These are phyloP conservation scores for Penicillium subrubescens DNA, from an alignment of 495 filamentous ascomycete genomes.

Conservation along the genomic window DNA sequence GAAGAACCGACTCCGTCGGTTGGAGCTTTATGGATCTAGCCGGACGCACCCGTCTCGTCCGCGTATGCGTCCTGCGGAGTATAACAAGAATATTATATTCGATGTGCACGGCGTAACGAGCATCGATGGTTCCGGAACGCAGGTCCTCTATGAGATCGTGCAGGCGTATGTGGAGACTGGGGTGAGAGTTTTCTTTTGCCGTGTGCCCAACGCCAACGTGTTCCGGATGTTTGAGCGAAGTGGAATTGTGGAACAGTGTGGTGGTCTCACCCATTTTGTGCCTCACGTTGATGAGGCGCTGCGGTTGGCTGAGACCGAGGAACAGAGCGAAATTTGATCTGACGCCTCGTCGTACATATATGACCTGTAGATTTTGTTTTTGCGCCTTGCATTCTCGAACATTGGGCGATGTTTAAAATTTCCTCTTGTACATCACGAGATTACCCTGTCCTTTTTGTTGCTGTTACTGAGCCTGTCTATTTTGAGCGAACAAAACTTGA, in stretches of 20 bases:
- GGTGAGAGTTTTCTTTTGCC: slow-evolving; percentile 85
- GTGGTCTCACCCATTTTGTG: slow-evolving; percentile 77
- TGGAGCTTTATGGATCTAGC: slow-evolving; percentile 87
- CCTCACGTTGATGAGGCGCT: slow-evolving; percentile 81
- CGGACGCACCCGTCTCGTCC: slow-evolving; percentile 85
- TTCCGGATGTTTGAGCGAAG: slow-evolving; percentile 73
- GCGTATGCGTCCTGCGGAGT: slow-evolving; percentile 65
- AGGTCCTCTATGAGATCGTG: slow-evolving; percentile 90
- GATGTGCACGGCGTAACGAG: slow-evolving; percentile 94
- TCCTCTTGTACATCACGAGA: not conserved
- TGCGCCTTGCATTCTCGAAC: not conserved
- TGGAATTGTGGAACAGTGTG: slow-evolving; percentile 79
- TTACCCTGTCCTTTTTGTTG: not conserved
- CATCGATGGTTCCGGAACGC: slow-evolving; percentile 89
- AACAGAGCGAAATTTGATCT: slow-evolving; percentile 22
- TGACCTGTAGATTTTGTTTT: not conserved
- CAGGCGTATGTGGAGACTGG: slow-evolving; percentile 69
- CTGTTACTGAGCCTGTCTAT: slow-evolving; percentile 6
- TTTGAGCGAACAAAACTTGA: slow-evolving; percentile 6
- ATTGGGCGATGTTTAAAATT: not conserved
- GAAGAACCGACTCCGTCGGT: slow-evolving; percentile 75
- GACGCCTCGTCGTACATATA: not conserved
- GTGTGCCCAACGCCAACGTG: slow-evolving; percentile 68
- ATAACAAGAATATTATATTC: slow-evolving; percentile 90
- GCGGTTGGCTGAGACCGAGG: slow-evolving; percentile 71